Percentiles rank a stretch among this genome's conserved stretches.
These are phyloP conservation scores for Seiridium unicorne DNA, from an alignment of 2,329 filamentous ascomycete species.

Conservation along the genomic window DNA sequence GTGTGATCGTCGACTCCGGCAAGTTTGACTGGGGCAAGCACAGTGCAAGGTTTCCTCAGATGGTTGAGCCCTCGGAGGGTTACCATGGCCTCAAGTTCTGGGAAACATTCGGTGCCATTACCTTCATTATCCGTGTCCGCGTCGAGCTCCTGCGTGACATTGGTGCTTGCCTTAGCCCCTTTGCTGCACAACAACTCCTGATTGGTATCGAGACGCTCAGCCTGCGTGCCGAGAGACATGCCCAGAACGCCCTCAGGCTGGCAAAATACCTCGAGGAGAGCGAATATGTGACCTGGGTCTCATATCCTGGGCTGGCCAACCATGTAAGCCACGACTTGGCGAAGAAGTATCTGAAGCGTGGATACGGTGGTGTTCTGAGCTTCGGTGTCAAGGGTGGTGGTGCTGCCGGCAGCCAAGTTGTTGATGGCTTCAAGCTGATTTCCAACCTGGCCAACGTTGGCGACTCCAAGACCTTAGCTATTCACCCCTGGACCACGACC, in stretches of 20 bases:
- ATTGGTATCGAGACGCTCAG: slow-evolving; percentile 88
- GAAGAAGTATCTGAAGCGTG: slow-evolving; percentile 81
- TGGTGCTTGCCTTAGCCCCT: slow-evolving; percentile 80
- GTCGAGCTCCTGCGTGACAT: slow-evolving; percentile 90
- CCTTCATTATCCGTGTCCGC: slow-evolving; percentile 81
- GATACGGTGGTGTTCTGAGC: slow-evolving; percentile 86
- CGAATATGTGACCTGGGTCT: slow-evolving; percentile 86
- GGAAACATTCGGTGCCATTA: slow-evolving; percentile 82
- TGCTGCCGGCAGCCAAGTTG: slow-evolving; percentile 79
- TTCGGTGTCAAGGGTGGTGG: slow-evolving; percentile 91
- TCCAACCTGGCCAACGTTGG: slow-evolving; percentile 96
- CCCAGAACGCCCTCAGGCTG: slow-evolving; percentile 75
- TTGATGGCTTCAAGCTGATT: slow-evolving; percentile 92
- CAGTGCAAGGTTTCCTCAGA: slow-evolving; percentile 83
- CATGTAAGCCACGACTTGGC: slow-evolving; percentile 78
- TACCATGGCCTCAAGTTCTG: slow-evolving; percentile 95
- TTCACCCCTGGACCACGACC: slow-evolving; percentile 93
- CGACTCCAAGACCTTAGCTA: slow-evolving; percentile 91
- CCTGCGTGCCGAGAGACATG: slow-evolving; percentile 82
- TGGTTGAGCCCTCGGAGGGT: slow-evolving; percentile 82
- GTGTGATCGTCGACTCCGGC: slow-evolving; percentile 82
- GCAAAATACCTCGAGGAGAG: slow-evolving; percentile 83
- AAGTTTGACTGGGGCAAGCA: slow-evolving; percentile 94
- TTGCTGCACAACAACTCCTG: slow-evolving; percentile 88
- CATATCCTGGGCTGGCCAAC: slow-evolving; percentile 82